Percentiles rank a stretch among this genome's conserved stretches.
Evolutionary conservation across 345 rosid species (phyloP).

Genomic region (Syzygium grande): DNA sequence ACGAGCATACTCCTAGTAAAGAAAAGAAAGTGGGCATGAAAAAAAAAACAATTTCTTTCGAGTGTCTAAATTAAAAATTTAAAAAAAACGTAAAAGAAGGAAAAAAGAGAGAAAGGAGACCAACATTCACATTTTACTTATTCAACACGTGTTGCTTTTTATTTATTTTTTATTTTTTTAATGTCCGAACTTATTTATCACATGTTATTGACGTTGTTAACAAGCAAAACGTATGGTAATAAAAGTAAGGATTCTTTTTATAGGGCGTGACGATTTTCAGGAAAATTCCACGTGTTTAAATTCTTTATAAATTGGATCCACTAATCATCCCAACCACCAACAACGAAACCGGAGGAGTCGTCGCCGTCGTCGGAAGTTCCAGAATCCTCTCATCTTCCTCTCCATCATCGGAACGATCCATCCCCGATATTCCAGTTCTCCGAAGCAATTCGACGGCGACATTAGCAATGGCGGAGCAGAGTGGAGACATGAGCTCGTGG

Average conservation of each 20-base stretch:
- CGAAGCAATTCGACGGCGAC: neutral
- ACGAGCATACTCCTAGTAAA: neutral
- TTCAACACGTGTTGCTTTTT: neutral
- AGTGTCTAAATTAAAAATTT: neutral
- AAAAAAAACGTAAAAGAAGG: neutral
- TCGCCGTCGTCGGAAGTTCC: neutral
- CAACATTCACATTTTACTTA: neutral
- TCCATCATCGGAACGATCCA: neutral
- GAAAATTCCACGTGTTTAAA: neutral
- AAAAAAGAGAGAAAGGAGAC: neutral
- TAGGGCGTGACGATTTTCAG: neutral
- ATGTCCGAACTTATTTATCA: neutral
- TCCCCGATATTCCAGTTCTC: neutral
- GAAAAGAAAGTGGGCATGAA: neutral
- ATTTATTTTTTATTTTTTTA: neutral
- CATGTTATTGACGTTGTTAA: neutral
- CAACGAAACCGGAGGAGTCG: neutral
- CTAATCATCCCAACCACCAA: neutral
- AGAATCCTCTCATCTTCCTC: neutral
- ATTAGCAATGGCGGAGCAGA: neutral
- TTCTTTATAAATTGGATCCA: neutral
- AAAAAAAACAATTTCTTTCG: neutral
- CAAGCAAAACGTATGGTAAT: neutral
- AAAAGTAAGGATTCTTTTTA: neutral
- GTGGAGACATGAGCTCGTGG: neutral